Evolutionary conservation across 1,284 basidiomycete species (phyloP).

Genomic region (Rhodotorula sp.): DNA sequence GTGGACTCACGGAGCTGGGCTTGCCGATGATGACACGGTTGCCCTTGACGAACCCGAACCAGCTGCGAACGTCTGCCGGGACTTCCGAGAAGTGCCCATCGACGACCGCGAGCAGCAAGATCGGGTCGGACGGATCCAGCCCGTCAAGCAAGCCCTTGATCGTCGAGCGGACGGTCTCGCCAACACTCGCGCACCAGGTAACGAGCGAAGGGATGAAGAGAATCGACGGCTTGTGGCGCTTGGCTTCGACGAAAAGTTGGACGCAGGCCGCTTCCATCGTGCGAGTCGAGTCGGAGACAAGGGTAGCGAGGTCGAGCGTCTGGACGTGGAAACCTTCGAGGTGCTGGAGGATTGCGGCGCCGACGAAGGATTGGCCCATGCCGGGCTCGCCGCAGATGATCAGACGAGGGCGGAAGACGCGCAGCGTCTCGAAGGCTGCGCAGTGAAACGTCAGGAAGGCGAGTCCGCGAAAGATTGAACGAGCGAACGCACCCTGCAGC

Average conservation of each 20-base stretch:
- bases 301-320: slow-evolving; percentile 81
- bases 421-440: slow-evolving; percentile 82
- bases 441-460: neutral
- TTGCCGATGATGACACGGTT: slow-evolving; percentile 65
- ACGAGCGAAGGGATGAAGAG: slow-evolving; percentile 88
- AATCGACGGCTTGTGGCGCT: slow-evolving; percentile 92
- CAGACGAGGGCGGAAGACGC: slow-evolving; percentile 86
- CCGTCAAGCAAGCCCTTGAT: slow-evolving; percentile 88
- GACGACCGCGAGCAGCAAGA: slow-evolving; percentile 83
- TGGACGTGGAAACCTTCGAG: slow-evolving; percentile 96
- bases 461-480: too few species aligned
- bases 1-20: slow-evolving; percentile 53
- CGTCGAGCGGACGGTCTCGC: slow-evolving; percentile 79
- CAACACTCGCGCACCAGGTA: slow-evolving; percentile 80
- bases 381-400: slow-evolving; percentile 77
- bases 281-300: slow-evolving; percentile 85
- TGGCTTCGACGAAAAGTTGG: slow-evolving; percentile 96
- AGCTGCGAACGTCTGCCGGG: slow-evolving; percentile 77
- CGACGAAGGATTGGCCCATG: slow-evolving; percentile 88
- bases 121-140: slow-evolving; percentile 82
- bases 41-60: slow-evolving; percentile 81
- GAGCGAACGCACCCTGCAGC: slow-evolving; percentile 65
- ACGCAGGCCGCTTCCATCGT: slow-evolving; percentile 89
- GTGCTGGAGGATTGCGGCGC: slow-evolving; percentile 85
- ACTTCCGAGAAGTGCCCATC: slow-evolving; percentile 71